These are phyloP conservation scores for Sedum album DNA, from an alignment of 164 flowering plant species.

Conservation along the genomic window DNA sequence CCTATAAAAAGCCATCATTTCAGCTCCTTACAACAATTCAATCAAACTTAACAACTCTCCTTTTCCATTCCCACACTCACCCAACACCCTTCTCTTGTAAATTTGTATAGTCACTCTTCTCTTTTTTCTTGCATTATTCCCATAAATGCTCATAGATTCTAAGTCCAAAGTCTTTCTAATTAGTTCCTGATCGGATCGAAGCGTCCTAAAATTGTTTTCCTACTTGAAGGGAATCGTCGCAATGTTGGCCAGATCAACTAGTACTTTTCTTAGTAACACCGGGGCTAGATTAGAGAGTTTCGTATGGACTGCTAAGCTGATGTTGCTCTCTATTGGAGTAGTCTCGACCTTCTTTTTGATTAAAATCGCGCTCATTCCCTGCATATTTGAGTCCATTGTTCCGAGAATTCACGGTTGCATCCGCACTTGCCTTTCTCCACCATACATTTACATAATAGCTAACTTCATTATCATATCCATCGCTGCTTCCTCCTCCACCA, in stretches of 20 bases:
- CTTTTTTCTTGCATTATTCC: not conserved
- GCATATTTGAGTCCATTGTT: not conserved
- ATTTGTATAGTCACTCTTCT: not conserved
- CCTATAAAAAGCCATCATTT: not conserved
- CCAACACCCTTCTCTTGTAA: not conserved
- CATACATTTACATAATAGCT: conserved; percentile 11
- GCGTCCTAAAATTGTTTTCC: too few species aligned
- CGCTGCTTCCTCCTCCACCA: conserved; percentile 11
- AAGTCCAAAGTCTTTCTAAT: not conserved
- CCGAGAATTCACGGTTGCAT: not conserved
- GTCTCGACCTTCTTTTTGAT: conserved; percentile 7
- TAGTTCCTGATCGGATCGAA: too few species aligned
- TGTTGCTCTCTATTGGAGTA: conserved; percentile 1
- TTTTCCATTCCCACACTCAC: too few species aligned
- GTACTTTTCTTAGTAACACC: not conserved
- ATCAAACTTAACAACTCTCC: not conserved
- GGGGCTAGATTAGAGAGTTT: not conserved
- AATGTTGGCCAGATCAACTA: not conserved
- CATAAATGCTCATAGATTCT: not conserved
- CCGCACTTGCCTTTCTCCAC: conserved; percentile 9
- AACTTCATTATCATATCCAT: conserved; percentile 14
- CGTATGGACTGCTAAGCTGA: conserved; percentile 10
- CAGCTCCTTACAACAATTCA: not conserved
- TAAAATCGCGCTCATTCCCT: conserved; percentile 10
- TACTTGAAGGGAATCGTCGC: not conserved